A percentile compares a stretch with the other conserved stretches of the same genome.
Evolutionary conservation across 2,329 filamentous ascomycete species (phyloP).

Genomic region (Colletotrichum sp.): DNA sequence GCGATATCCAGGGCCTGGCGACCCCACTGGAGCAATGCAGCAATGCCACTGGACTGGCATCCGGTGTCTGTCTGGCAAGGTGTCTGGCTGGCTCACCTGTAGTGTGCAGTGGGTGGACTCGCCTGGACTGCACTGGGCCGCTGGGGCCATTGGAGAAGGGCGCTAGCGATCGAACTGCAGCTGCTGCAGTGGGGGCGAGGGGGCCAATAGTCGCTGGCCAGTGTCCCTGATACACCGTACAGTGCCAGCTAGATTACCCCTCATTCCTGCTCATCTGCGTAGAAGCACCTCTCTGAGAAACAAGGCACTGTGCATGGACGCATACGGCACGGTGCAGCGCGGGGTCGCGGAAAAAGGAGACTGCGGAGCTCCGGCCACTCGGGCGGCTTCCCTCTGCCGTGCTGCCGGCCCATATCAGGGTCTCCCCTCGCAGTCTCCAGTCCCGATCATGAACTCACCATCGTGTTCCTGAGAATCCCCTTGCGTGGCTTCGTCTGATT

Average conservation of each 20-base stretch:
- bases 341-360: constrained; percentile 17
- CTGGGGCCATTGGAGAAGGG: background rate
- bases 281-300: background rate
- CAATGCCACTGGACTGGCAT: background rate
- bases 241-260: constrained; percentile 13
- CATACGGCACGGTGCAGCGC: background rate
- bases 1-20: background rate
- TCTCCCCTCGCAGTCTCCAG: background rate
- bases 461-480: background rate
- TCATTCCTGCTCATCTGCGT: background rate
- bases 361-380: constrained; percentile 8
- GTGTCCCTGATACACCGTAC: background rate
- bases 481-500: background rate
- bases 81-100: background rate
- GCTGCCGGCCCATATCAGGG: background rate
- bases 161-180: background rate
- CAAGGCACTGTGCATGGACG: rapidly evolving
- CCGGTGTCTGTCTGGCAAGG: background rate
- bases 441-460: background rate
- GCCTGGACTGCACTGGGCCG: background rate
- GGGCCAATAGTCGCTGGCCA: background rate
- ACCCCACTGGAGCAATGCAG: constrained; percentile 14
- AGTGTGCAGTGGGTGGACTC: background rate
- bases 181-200: background rate
- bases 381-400: background rate